Evolutionary conservation across 495 filamentous ascomycete species (phyloP).

Genomic region (Aspergillus heteromorphus): DNA sequence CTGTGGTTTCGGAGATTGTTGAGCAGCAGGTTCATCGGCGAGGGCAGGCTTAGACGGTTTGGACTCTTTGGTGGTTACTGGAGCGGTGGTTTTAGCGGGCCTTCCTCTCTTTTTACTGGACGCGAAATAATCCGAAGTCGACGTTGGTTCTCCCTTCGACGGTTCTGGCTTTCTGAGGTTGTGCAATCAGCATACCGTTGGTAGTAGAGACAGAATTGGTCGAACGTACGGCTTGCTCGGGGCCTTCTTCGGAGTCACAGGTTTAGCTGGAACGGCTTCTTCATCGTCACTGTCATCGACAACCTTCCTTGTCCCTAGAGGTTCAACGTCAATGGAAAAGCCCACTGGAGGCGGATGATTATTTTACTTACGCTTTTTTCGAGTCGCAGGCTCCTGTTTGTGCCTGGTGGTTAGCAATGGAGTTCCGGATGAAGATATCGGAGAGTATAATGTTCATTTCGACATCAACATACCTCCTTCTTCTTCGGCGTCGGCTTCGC

Average conservation of each 20-base stretch:
- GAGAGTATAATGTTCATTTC: not conserved
- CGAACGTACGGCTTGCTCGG: slow-evolving; percentile 36
- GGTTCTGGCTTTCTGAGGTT: slow-evolving; percentile 37
- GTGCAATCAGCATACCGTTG: not conserved
- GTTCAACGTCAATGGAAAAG: slow-evolving; percentile 9
- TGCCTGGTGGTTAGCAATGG: not conserved
- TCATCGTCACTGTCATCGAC: slow-evolving; percentile 74
- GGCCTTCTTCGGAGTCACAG: slow-evolving; percentile 41
- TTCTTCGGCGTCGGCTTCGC: slow-evolving; percentile 33
- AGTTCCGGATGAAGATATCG: not conserved
- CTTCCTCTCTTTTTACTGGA: slow-evolving; percentile 48
- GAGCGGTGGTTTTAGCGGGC: slow-evolving; percentile 26
- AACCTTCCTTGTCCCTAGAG: slow-evolving; percentile 59
- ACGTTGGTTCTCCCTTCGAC: slow-evolving; percentile 48
- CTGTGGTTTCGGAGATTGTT: slow-evolving; percentile 20
- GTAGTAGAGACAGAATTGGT: not conserved
- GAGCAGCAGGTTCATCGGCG: slow-evolving; percentile 16
- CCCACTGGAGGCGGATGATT: not conserved
- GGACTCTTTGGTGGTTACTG: no score
- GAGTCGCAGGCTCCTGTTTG: slow-evolving; percentile 29
- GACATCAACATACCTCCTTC: slow-evolving; percentile 34
- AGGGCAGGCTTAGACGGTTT: slow-evolving; percentile 13
- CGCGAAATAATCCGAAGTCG: slow-evolving; percentile 57
- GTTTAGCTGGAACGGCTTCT: slow-evolving; percentile 27
- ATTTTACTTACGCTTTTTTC: slow-evolving; percentile 35